Evolutionary conservation across 345 rosid genomes (phyloP), one percentile per base, ranked within the genome.

Genomic region (Eucalyptus coolabah): DNA sequence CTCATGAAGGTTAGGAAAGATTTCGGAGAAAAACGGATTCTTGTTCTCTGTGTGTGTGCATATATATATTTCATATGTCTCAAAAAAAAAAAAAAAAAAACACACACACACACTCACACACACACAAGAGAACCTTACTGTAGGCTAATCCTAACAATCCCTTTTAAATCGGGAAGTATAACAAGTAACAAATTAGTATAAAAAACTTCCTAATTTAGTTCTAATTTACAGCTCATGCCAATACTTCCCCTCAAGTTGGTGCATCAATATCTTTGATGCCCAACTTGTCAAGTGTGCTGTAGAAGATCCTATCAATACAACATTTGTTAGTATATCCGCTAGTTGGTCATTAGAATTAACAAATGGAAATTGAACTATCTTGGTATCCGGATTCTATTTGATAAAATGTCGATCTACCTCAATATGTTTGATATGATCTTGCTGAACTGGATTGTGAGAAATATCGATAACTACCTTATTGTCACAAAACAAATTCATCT

Each of bases 31-130:
- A 9, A 26, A 56, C 5, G 63, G 30, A 24, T 56, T 56, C 63
- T 23, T 56, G 28, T 5, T 24, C 6, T 8, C 1, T 51, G 54
- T 19, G 5, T 53, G 24, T 53, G 19, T 50, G 7, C 16, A 2
- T 14, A 8, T 53, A 54, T 54, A 54, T 54, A 21, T 54, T 2
- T 21, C 23, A 6, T 6, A 7, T 9, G 0, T 45, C 47, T 44
- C 10, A 44, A 40, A 40, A 40, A 7, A 17, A 53, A 7, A 53
- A 18, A 18, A 51, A 18, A 51, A 51, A 18, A 18, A 7, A 6
- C 0, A 50, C 0, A 51, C 0, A 51, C 1, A 7, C 2, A 34
- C 0, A 51, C 1, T 3, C 2, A 34, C 4, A 51, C 23, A 53
- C 10, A 53, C 11, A 53, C 3, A 56, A 24, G 63, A 56, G 30